Evolutionary conservation across 2,329 filamentous ascomycete species (phyloP).

Genomic region (Setomelanomma holmii): DNA sequence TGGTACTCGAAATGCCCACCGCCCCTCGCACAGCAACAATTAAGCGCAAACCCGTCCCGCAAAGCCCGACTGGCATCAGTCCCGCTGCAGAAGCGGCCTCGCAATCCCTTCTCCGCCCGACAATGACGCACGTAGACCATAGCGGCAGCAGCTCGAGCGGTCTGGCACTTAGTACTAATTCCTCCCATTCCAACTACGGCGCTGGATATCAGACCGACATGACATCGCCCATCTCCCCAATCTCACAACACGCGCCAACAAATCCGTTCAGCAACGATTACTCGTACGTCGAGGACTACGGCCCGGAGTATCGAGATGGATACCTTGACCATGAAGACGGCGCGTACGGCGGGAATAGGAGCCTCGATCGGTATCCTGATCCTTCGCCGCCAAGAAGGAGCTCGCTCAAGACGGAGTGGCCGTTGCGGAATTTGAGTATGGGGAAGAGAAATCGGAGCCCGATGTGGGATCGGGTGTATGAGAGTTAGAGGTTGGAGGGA

Average conservation of each 20-base stretch:
- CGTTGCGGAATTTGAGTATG: constrained; percentile 30
- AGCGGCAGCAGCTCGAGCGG: constrained; percentile 36
- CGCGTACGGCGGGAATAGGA: constrained; percentile 38
- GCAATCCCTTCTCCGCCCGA: constrained; percentile 29
- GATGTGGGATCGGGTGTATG: constrained; percentile 44
- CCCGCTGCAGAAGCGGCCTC: constrained; percentile 28
- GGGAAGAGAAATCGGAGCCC: constrained; percentile 32
- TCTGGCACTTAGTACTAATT: constrained; percentile 18
- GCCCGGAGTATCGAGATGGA: constrained; percentile 31
- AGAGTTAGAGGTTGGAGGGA: constrained; percentile 18
- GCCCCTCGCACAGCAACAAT: constrained; percentile 25
- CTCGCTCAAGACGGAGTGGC: constrained; percentile 38
- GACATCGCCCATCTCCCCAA: constrained; percentile 23
- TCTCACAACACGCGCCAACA: constrained; percentile 11
- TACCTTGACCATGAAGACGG: constrained; percentile 36
- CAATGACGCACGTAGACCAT: constrained; percentile 24
- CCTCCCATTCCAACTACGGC: constrained; percentile 4
- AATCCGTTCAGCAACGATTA: constrained; percentile 38
- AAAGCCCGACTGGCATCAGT: constrained; percentile 18
- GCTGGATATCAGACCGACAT: constrained; percentile 14
- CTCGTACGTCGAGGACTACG: constrained; percentile 42
- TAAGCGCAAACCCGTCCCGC: constrained; percentile 34
- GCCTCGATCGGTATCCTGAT: constrained; percentile 34
- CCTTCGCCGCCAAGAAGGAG: constrained; percentile 18
- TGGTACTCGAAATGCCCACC: constrained; percentile 18